These are phyloP conservation scores for Populus davidiana DNA, from an alignment of 345 rosid species.

Conservation along the genomic window DNA sequence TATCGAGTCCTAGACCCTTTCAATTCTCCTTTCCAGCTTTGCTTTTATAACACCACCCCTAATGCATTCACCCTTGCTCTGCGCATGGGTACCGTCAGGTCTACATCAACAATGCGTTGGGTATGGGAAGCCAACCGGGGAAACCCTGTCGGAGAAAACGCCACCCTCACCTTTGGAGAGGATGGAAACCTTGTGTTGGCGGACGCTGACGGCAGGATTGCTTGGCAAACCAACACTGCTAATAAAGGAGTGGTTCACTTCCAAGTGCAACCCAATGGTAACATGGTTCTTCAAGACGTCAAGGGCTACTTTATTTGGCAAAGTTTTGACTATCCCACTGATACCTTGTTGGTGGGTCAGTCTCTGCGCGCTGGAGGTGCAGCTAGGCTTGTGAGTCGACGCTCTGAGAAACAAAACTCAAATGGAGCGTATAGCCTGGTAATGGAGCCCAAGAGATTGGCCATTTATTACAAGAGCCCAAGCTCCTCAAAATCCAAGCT, in stretches of 20 bases:
- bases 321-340: conserved; percentile 51
- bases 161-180: conserved; percentile 25
- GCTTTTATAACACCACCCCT: conserved; percentile 61
- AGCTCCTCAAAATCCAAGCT: conserved; percentile 27
- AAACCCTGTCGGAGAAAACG: conserved; percentile 26
- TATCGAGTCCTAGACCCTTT: conserved; percentile 27
- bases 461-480: conserved; percentile 32
- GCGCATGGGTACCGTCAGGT: conserved; percentile 38
- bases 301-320: conserved; percentile 18
- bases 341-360: conserved; percentile 61
- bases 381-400: conserved; percentile 50
- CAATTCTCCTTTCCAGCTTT: conserved; percentile 47
- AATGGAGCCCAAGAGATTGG: conserved; percentile 37
- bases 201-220: conserved; percentile 23
- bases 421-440: conserved; percentile 57
- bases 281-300: conserved; percentile 17
- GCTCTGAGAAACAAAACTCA: conserved; percentile 26
- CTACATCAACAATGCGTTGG: conserved; percentile 43
- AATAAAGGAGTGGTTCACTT: conserved; percentile 29
- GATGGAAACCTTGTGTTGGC: conserved; percentile 38
- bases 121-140: conserved; percentile 39
- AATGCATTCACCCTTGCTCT: conserved; percentile 55
- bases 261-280: conserved; percentile 6
- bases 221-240: conserved; percentile 36
- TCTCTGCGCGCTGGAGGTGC: conserved; percentile 30